Percentiles rank a stretch among this genome's conserved stretches.
Conservation (phyloP, 108 stramenopile genomes). For the Cyclotella distinguenda region DNA sequence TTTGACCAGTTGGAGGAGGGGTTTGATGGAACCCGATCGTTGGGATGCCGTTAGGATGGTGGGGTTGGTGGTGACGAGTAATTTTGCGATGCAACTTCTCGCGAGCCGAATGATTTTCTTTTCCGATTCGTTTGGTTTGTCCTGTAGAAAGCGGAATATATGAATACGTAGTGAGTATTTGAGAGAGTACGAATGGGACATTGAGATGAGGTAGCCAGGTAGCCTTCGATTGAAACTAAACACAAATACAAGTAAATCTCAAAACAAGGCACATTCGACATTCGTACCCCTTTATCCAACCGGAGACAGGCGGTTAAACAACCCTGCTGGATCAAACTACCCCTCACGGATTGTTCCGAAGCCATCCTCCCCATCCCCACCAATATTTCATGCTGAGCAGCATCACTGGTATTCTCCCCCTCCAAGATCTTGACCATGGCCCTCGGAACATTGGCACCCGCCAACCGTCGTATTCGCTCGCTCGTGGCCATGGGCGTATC, state of each 20-base stretch:
- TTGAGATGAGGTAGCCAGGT: not conserved
- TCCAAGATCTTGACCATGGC: slow-evolving; percentile 84
- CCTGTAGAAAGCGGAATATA: slow-evolving; percentile 7
- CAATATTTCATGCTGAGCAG: slow-evolving; percentile 72
- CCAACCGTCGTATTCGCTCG: slow-evolving; percentile 73
- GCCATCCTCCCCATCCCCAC: slow-evolving; percentile 82
- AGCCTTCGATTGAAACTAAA: not conserved
- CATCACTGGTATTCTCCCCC: slow-evolving; percentile 74
- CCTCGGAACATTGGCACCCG: slow-evolving; percentile 76
- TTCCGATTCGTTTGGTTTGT: slow-evolving; percentile 58
- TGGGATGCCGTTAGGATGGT: slow-evolving; percentile 85
- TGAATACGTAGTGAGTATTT: not conserved
- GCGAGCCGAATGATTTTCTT: slow-evolving; percentile 78
- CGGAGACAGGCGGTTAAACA: slow-evolving; percentile 81
- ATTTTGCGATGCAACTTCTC: slow-evolving; percentile 89
- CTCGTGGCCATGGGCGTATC: slow-evolving; percentile 64
- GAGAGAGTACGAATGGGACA: not conserved
- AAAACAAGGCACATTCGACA: not conserved
- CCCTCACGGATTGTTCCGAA: slow-evolving; percentile 77
- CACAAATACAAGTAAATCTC: not conserved
- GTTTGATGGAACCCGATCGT: slow-evolving; percentile 83
- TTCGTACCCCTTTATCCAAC: slow-evolving; percentile 65
- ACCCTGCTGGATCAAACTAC: slow-evolving; percentile 94
- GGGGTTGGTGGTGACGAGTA: slow-evolving; percentile 95
- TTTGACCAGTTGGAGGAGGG: slow-evolving; percentile 83